Percentiles rank a stretch among this genome's conserved stretches.
Evolutionary conservation across 768 basidiomycete species (phyloP).

Genomic region (Tulasnella sp.): DNA sequence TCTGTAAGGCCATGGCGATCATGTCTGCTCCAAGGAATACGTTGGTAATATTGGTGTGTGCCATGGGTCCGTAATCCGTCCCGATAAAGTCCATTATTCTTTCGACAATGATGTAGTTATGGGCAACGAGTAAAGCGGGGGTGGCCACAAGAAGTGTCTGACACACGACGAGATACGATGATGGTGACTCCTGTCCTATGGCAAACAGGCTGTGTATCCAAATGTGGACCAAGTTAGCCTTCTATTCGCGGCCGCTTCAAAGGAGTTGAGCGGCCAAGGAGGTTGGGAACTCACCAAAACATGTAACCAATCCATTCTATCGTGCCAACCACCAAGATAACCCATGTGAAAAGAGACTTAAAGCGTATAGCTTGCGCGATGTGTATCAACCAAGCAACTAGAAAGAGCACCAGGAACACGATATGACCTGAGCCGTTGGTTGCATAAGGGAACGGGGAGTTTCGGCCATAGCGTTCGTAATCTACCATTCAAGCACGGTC

Average conservation of each 20-base stretch:
- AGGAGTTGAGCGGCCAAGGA: no score
- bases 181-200: neutral
- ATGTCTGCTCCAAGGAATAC: conserved; percentile 27
- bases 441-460: neutral
- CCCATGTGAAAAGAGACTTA: neutral
- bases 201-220: neutral
- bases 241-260: neutral
- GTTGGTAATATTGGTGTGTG: conserved; percentile 25
- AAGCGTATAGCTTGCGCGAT: neutral
- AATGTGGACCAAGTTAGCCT: neutral
- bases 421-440: neutral
- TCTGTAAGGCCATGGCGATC: conserved; percentile 24
- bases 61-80: neutral
- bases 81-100: conserved; percentile 27
- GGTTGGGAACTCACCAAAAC: neutral
- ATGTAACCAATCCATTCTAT: conserved; percentile 9
- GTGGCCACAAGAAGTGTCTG: conserved; percentile 23
- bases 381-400: neutral
- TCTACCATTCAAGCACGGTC: neutral
- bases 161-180: conserved; percentile 1
- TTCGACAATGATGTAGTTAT: conserved; percentile 28
- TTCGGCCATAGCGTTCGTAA: neutral
- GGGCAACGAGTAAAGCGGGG: conserved; percentile 28
- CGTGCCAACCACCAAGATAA: neutral
- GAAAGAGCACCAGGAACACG: conserved; percentile 5